These are phyloP conservation scores for Blastobotrys americana DNA, from an alignment of 805 yeast genomes.

Conservation along the genomic window DNA sequence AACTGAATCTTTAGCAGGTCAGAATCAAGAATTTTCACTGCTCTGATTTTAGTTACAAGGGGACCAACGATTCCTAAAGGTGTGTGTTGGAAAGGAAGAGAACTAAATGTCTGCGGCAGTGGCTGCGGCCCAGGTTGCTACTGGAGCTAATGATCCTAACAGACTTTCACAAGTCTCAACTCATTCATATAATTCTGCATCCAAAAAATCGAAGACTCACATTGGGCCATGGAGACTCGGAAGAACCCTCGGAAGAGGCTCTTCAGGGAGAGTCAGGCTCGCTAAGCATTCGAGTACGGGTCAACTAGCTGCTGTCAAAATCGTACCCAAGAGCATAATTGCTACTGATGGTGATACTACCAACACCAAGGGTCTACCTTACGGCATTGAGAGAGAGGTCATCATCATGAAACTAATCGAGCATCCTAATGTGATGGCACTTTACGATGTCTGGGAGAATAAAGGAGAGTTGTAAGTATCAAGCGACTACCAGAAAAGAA, in stretches of 20 bases:
- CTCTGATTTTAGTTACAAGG: no score
- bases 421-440: constrained; percentile 86
- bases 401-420: constrained; percentile 93
- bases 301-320: constrained; percentile 91
- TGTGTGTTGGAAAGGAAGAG: no score
- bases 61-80: no score
- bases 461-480: constrained; percentile 58
- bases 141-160: constrained; percentile 22
- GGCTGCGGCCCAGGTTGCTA: constrained; percentile 14
- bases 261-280: constrained; percentile 88
- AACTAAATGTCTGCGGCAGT: constrained; percentile 16
- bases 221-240: constrained; percentile 98
- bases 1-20: no score
- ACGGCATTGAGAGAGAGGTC: constrained; percentile 95
- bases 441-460: constrained; percentile 98
- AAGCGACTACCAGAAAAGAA: neutral
- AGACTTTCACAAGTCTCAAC: constrained; percentile 42
- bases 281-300: constrained; percentile 83
- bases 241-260: constrained; percentile 90
- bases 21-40: no score
- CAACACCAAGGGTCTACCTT: constrained; percentile 57
- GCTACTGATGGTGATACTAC: constrained; percentile 30
- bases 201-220: constrained; percentile 44
- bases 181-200: constrained; percentile 25
- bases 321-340: constrained; percentile 80